phyloP scores from a whole-genome alignment of 805 yeast genomes.

The Candida sakaeoensis region DNA sequence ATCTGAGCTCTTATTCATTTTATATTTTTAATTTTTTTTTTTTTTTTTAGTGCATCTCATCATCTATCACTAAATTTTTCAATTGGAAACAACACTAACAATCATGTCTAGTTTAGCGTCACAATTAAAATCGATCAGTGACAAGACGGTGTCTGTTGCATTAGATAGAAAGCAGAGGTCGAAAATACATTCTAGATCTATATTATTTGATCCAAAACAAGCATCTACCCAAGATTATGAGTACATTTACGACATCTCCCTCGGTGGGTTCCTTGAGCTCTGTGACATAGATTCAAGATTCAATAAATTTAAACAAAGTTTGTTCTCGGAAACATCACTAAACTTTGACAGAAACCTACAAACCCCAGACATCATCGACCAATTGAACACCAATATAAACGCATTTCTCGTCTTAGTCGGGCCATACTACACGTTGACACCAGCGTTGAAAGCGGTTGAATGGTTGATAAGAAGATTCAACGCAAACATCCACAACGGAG shows the following conservation, averaged over 20 bases:
- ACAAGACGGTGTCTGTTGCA: slow-evolving; percentile 64
- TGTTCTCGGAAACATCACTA: slow-evolving; percentile 82
- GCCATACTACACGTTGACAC: slow-evolving; percentile 70
- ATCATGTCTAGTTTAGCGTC: slow-evolving; percentile 63
- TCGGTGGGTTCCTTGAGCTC: slow-evolving; percentile 74
- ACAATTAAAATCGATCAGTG: slow-evolving; percentile 72
- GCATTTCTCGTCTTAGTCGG: slow-evolving; percentile 71
- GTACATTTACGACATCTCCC: slow-evolving; percentile 63
- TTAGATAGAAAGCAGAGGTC: slow-evolving; percentile 84
- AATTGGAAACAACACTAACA: background rate
- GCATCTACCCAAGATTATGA: slow-evolving; percentile 97
- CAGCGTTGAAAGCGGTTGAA: slow-evolving; percentile 80
- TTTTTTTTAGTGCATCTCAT: slow-evolving; percentile 3
- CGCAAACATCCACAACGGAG: slow-evolving; percentile 77
- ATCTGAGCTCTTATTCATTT: no score
- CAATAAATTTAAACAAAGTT: slow-evolving; percentile 58
- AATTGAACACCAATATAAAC: slow-evolving; percentile 69
- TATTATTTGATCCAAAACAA: slow-evolving; percentile 76
- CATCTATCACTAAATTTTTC: slow-evolving; percentile 1
- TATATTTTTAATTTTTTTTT: no score
- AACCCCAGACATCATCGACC: slow-evolving; percentile 69
- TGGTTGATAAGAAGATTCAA: slow-evolving; percentile 94
- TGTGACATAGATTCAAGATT: slow-evolving; percentile 73
- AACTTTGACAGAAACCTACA: slow-evolving; percentile 80
- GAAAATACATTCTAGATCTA: slow-evolving; percentile 82